Evolutionary conservation across 1,139 yeast genomes (phyloP), one percentile per base, ranked within the genome.

Genomic region (Kazachstania sp.): DNA sequence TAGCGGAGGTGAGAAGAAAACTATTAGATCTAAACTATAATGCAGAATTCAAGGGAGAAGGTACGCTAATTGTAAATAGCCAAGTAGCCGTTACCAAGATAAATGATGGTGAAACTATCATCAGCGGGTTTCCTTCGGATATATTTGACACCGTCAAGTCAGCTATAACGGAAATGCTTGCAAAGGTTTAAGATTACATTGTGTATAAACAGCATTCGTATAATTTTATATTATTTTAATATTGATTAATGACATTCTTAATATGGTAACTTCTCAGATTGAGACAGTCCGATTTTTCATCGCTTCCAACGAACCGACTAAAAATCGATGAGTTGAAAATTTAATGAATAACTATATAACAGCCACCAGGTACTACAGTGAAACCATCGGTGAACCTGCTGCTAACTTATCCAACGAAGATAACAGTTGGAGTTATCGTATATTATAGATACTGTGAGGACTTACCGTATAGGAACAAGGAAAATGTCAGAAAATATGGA

Each of bases 41-140:
- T 48, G 96, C 95, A 0, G 97, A 90, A 60, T 87, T 92, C 63
- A 81, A 85, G 61, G 94, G 97, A 48, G 97, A 88, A 63, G 98
- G 97, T 63, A 81, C 90, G 0, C 70, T 92, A 45, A 95, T 90
- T 8, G 85, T 95, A 37, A 90, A 90, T 59, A 86, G 84, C 50
- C 71, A 71, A 47, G 77, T 92, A 26, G 83, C 90, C 1, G 79
- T 92, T 7, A 71, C 87, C 49, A 90, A 92, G 64, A 74, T 85
- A 3, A 77, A 79, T 9, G 88, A 88, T 43, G 95, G 97, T 38
- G 84, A 84, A 60, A 77, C 94, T 19, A 71, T 83, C 8, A 81
- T 94, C 26, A 96, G 92, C 57, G 98, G 98, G 3, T 75, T 77
- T 15, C 78, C 85, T 11, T 82, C 90, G 5, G 77, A 77, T 2